Evolutionary conservation across 352 stramenopile species (phyloP), one percentile per base, ranked within the genome.

Genomic region (Phytophthora hybrid): DNA sequence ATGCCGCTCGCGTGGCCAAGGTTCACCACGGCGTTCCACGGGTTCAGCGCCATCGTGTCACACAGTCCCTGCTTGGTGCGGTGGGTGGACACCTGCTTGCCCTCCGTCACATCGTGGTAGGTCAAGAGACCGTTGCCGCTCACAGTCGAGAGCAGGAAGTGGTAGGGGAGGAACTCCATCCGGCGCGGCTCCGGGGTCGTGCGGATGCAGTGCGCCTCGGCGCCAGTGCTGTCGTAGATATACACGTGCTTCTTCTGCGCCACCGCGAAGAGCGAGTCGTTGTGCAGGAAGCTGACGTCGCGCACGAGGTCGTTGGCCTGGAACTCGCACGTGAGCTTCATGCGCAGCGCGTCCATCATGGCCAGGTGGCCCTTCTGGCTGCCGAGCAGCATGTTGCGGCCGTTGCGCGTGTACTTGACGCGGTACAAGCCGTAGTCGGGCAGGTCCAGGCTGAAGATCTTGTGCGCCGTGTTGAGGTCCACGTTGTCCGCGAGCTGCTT

Each of bases 161-260:
- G 98, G 85, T 99, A 99, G 5, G 98, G 98, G 55, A 99, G 84
- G 77, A 99, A 99, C 77, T 99, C 89, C 75, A 99, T 86, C 34
- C 82, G 85, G 32, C 95, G 86, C 0, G 98, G 96, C 77, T 98
- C 92, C 31, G 91, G 82, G 63, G 99, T 93, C 11, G 96, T 83
- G 26, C 92, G 90, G 65, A 99, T 89, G 65, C 96, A 97, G 83
- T 99, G 98, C 39, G 99, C 91, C 85, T 99, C 98, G 14, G 93
- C 92, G 14, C 98, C 98, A 11, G 96, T 91, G 76, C 91, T 92
- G 86, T 99, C 98, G 82, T 99, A 99, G 76, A 99, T 99, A 81
- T 97, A 99, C 59, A 98, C 93, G 80, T 99, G 97, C 81, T 99
- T 99, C 75, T 97, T 95, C 81, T 99, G 97, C 16, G 98, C 98